Base-by-base conservation (phyloP, 768 basidiomycete genomes). In the Gloeostereum incarnatum region DNA sequence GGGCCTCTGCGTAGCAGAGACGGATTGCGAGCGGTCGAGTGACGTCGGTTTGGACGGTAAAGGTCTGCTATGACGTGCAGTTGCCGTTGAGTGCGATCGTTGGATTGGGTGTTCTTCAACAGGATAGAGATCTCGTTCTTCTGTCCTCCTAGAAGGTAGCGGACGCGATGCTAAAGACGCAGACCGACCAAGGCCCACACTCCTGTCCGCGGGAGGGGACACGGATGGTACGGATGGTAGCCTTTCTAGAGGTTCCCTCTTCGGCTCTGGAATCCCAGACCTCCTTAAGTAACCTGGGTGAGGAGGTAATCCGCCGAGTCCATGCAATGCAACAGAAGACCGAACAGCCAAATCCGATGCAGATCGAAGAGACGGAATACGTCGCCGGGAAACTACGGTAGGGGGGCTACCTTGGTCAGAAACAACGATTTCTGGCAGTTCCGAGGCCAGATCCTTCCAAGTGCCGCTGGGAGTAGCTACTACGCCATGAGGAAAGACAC, bases 401-500 rank as follows among this genome's bases (percentile, higher is more conserved):
- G n/a, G n/a, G n/a, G n/a, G n/a, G n/a, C n/a, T n/a, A n/a, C n/a
- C n/a, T n/a, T n/a, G n/a, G n/a, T n/a, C n/a, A n/a, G n/a, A n/a
- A n/a, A n/a, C n/a, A n/a, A n/a, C n/a, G n/a, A n/a, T n/a, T n/a
- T n/a, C n/a, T n/a, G n/a, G n/a, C n/a, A n/a, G n/a, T n/a, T n/a
- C n/a, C n/a, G n/a, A n/a, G n/a, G n/a, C n/a, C n/a, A n/a, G n/a
- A n/a, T n/a, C n/a, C n/a, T n/a, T n/a, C n/a, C n/a, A n/a, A n/a
- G 36, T 45, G 19, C 57, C 58, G 22, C 54, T 58, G 5, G 59
- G 57, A 9, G 58, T 53, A 44, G 47, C 48, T 8, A 53, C 49
- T n/a, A 47, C 25, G 6, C 49, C 53, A 14, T 50, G 43, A 18
- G 48, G 49, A 25, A 62, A 65, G 4, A 65, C 55, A 19, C 51